Evolutionary conservation across 148 eudicot species (phyloP).

Genomic region (Oxyria digyna): DNA sequence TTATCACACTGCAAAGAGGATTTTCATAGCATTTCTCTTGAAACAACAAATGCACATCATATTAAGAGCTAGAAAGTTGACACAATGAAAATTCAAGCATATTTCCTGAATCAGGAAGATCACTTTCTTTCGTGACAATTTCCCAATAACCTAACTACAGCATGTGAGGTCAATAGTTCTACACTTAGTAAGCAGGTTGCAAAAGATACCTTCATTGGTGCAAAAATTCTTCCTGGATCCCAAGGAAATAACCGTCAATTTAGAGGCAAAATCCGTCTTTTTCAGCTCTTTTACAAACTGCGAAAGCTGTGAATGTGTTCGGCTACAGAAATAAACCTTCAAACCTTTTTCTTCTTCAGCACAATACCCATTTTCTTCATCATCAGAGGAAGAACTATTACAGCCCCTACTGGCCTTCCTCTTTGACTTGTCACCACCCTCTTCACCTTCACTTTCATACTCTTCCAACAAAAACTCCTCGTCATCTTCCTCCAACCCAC

Average conservation of each 20-base stretch:
- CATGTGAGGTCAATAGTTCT: not conserved
- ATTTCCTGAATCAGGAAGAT: not conserved
- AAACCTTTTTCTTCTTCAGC: constrained; percentile 31
- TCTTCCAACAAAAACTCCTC: constrained; percentile 75
- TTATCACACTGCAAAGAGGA: not conserved
- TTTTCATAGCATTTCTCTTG: not conserved
- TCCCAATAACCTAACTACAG: not conserved
- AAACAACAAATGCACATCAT: not conserved
- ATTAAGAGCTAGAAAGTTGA: not conserved
- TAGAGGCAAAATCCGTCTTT: constrained; percentile 73
- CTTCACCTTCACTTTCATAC: constrained; percentile 72
- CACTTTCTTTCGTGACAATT: not conserved
- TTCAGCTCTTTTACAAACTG: constrained; percentile 86
- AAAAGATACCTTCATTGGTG: constrained; percentile 66
- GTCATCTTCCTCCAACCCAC: constrained; percentile 37
- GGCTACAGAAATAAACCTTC: constrained; percentile 76
- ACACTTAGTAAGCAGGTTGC: not conserved
- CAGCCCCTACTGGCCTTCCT: constrained; percentile 41
- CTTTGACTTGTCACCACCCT: constrained; percentile 32
- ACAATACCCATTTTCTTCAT: constrained; percentile 23
- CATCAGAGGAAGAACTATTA: constrained; percentile 54
- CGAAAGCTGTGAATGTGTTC: constrained; percentile 94
- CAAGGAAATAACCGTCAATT: constrained; percentile 73
- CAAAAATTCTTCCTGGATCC: constrained; percentile 90
- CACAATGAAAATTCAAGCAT: not conserved